Conservation (phyloP, 2,329 filamentous ascomycete species). For the Cladosporium sp. region DNA sequence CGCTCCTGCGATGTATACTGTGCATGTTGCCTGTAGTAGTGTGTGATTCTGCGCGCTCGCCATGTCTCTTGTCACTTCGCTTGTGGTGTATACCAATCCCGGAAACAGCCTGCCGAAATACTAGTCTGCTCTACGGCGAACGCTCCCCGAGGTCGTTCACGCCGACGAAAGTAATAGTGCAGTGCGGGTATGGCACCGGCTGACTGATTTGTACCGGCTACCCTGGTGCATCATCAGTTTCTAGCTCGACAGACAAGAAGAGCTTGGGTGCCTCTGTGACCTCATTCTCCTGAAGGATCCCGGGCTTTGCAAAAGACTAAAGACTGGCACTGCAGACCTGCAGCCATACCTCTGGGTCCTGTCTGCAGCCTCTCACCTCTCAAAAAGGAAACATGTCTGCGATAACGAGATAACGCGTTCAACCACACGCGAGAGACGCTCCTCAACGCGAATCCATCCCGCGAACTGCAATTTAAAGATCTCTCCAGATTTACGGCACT, state of each 20-base stretch:
- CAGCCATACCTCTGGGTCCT: not conserved
- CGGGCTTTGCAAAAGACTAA: not conserved
- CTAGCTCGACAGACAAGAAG: not conserved
- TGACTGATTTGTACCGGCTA: constrained; percentile 3
- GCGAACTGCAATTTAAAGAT: not conserved
- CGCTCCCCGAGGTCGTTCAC: not conserved
- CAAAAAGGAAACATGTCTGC: constrained; percentile 5
- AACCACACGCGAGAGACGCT: not conserved
- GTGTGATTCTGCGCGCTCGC: not conserved
- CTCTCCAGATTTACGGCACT: not conserved
- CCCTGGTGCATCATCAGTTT: constrained; percentile 6
- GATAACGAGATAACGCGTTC: constrained; percentile 9
- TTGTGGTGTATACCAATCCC: constrained; percentile 4
- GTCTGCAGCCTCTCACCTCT: not conserved
- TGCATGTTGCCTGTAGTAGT: not conserved
- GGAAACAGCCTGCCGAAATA: not conserved
- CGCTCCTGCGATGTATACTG: not conserved
- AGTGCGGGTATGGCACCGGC: not conserved
- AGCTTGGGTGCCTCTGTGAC: constrained; percentile 6
- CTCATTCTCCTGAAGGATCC: not conserved
- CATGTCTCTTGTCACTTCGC: not conserved
- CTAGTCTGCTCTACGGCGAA: not conserved
- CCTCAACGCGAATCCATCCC: not conserved
- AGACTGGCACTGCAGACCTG: not conserved
- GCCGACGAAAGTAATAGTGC: not conserved